Base-by-base conservation (phyloP, 495 filamentous ascomycete species). In the Lepidopterella palustris region DNA sequence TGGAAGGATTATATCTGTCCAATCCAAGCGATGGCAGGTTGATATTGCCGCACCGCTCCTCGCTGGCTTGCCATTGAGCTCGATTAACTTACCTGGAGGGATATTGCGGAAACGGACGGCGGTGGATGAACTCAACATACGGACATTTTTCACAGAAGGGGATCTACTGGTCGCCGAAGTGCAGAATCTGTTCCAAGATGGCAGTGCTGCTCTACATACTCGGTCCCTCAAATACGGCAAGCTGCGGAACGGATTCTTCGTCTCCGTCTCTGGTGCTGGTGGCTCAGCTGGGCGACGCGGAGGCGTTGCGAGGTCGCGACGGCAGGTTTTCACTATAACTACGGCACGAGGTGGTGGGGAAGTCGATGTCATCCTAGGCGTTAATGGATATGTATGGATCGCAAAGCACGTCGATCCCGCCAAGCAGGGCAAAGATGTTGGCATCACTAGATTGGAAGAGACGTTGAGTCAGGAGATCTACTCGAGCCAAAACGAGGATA, bases 301-400 rank as follows among this genome's bases (percentile, higher is more conserved):
- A 5, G 91, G 92, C 23, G 91, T 97, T 4, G 87, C 89, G 35
- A 75, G 93, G 55, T 81, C 82, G 10, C 79, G 89, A 53, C 76
- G 90, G 52, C 93, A 97, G 74, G 83, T 92, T n/a, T 93, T 90
- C 81, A 89, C 89, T 0, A 70, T 96, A 31, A 78, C 80, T 28
- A 83, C 82, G 6, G 79, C 79, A 9, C 78, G 84, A 54, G 83
- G 71, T 5, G 92, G 87, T 0, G 88, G 87, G 35, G 82, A 87
- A 31, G 80, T 98, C 20, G 90, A 96, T 70, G 83, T 97, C 10
- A 79, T 96, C 28, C 76, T 97, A 4, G 93, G 93, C 0, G 92
- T 98, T 11, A 98, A 98, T 68, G 93, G 93, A 4, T 97, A 90
- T 67, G 88, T 97, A 55, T 97, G 88, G 87, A 90, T 98, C 63